Conservation (phyloP, 208 protist genomes). For the Trichomonas tenax region DNA sequence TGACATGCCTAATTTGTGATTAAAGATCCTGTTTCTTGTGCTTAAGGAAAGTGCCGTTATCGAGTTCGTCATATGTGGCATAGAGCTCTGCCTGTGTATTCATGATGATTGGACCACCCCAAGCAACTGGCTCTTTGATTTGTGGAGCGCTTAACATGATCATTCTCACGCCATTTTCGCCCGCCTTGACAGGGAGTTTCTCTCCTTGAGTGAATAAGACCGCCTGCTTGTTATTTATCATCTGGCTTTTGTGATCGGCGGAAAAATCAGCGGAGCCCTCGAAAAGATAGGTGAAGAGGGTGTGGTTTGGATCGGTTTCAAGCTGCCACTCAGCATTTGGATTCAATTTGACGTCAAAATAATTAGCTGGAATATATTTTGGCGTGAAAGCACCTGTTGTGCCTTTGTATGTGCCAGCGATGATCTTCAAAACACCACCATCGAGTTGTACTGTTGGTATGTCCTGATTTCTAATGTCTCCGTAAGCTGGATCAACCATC, state of each 20-base stretch:
- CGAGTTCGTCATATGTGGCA: background rate
- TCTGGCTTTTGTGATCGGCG: background rate
- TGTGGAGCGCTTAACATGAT: background rate
- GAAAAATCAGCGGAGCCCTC: background rate
- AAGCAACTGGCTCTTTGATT: background rate
- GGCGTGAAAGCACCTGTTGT: background rate
- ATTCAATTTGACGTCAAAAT: background rate
- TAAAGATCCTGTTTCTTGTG: background rate
- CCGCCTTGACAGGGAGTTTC: background rate
- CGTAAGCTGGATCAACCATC: background rate
- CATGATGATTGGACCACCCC: background rate
- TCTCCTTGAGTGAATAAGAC: background rate
- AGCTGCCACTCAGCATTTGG: background rate
- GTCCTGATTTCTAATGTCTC: background rate
- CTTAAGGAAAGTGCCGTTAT: background rate
- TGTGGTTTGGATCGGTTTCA: background rate
- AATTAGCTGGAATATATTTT: background rate
- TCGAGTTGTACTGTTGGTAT: background rate
- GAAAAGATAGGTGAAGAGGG: background rate
- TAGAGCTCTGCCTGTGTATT: background rate
- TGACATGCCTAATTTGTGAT: no score
- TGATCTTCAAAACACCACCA: background rate
- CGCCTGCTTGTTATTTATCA: background rate
- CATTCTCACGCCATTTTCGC: background rate
- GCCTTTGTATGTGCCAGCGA: background rate